Evolutionary conservation across 1,284 basidiomycete genomes (phyloP), one percentile per base, ranked within the genome.

Genomic region (Ganoderma multipileum): DNA sequence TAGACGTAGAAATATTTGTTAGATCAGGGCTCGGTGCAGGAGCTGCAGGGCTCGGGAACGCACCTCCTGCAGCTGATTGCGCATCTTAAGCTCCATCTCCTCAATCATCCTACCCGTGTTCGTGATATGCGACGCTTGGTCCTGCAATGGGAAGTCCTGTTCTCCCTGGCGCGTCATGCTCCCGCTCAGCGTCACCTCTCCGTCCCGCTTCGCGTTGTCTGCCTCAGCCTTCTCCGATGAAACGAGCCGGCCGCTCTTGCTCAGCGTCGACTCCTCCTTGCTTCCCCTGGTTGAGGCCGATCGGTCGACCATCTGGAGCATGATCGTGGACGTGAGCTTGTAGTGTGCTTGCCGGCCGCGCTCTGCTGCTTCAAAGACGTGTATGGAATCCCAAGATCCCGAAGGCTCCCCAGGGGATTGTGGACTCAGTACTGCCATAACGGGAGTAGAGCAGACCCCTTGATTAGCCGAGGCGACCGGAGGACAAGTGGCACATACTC

Each of bases 81-180:
- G 90, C 93, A 99, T 97, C 84, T 98, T 98, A 79, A 96, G 95
- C 83, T 99, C 98, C 93, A 97, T 97, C 73, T 99, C 97, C 81
- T 99, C 98, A 73, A 99, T 91, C 90, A 99, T 93, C 73, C 88
- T 89, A 4, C 98, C 98, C 20, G 94, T 91, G 81, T 99, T 99
- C 63, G 89, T 88, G 68, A 99, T 92, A 81, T 99, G 98, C 47
- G 93, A 92, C 26, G 89, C 86, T 41, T 87, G 79, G 74, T 92
- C 91, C 26, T 92, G 89, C 58, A 97, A 79, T n/a, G 94, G 89
- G 80, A 87, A 91, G 78, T 97, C 94, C 77, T 93, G 89, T 78
- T 98, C 97, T 61, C 89, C 89, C 94, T 97, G 97, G 74, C 97
- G 87, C 57, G 97, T 99, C 93, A 99, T 95, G 78, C 95, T 98